Percentiles rank a stretch among this genome's conserved stretches.
phyloP scores from a whole-genome alignment of 495 filamentous ascomycete species.

The Schizothecium vesticola region DNA sequence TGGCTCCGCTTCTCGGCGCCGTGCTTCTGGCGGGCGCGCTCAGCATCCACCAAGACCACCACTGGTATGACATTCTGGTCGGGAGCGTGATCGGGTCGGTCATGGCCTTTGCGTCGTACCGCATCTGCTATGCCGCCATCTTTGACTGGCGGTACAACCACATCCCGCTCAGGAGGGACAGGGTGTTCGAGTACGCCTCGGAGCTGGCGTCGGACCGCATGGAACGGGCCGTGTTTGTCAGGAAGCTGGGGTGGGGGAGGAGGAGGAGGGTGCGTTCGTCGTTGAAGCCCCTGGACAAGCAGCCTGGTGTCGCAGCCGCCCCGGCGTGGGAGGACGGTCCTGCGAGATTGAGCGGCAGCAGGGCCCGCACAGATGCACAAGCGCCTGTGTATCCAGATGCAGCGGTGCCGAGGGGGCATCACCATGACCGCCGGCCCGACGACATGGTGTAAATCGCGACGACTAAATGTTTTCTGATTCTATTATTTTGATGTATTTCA shows the following conservation, averaged over 20 bases:
- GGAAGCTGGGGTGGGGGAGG: constrained; percentile 6
- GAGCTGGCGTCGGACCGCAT: not conserved
- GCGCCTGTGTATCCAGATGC: not conserved
- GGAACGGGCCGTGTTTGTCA: constrained; percentile 5
- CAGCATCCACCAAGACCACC: constrained; percentile 56
- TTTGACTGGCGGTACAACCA: constrained; percentile 57
- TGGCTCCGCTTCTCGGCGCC: constrained; percentile 53
- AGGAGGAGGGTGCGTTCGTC: not conserved
- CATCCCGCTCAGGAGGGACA: constrained; percentile 34
- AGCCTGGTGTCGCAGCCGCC: not conserved
- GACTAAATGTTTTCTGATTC: no score
- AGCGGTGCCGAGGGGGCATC: not conserved
- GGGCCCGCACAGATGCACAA: not conserved
- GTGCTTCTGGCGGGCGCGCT: constrained; percentile 52
- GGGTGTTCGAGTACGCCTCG: not conserved
- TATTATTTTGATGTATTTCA: no score
- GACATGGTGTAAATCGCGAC: not conserved
- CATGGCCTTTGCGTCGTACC: constrained; percentile 52
- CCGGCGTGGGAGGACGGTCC: not conserved
- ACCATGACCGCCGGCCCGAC: not conserved
- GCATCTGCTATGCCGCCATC: constrained; percentile 53
- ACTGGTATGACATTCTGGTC: constrained; percentile 56
- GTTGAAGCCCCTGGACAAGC: not conserved
- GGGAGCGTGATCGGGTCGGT: constrained; percentile 52
- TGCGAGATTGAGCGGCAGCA: not conserved